Percentiles rank a stretch among this genome's conserved stretches.
Conservation (phyloP, 2,329 filamentous ascomycete genomes). For the Colletotrichum spinosum region DNA sequence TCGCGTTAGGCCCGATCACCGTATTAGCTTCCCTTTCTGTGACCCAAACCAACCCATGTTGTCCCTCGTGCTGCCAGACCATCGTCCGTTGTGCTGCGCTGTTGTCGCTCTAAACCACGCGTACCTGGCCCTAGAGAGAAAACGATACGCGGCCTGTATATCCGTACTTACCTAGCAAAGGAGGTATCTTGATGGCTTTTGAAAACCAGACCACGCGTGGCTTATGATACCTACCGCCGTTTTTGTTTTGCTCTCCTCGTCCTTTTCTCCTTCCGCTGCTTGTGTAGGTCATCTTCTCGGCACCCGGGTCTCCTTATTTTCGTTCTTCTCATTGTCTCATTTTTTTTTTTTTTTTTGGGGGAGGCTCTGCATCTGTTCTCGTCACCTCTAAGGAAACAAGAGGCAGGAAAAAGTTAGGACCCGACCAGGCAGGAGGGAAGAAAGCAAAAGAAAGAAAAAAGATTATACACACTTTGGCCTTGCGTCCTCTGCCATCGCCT, state of each 20-base stretch:
- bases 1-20: constrained; percentile 34
- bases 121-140: constrained; percentile 20
- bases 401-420: constrained; percentile 18
- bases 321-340: neutral
- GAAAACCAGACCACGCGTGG: constrained; percentile 27
- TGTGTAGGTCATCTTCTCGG: constrained; percentile 8
- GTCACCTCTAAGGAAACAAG: constrained; percentile 28
- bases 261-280: constrained; percentile 2
- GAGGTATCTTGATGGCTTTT: neutral
- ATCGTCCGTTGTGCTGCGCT: constrained; percentile 17
- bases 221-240: constrained; percentile 16
- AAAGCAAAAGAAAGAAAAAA: constrained; percentile 2
- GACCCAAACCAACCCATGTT: constrained; percentile 23
- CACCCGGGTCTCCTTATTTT: constrained; percentile 8
- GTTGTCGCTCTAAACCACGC: constrained; percentile 1
- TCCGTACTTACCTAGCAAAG: neutral
- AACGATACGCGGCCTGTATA: constrained; percentile 17
- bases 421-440: constrained; percentile 1
- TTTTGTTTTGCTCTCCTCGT: constrained; percentile 12
- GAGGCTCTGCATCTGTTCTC: constrained; percentile 31
- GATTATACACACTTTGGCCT: constrained; percentile 15
- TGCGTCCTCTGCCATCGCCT: constrained; percentile 9
- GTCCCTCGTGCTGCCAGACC: constrained; percentile 12
- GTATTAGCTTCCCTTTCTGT: constrained; percentile 34
- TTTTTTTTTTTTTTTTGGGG: constrained; percentile 16